Percentiles rank a stretch among this genome's conserved stretches.
Evolutionary conservation across 2,329 filamentous ascomycete genomes (phyloP).

Genomic region (Epichloe bromicola): DNA sequence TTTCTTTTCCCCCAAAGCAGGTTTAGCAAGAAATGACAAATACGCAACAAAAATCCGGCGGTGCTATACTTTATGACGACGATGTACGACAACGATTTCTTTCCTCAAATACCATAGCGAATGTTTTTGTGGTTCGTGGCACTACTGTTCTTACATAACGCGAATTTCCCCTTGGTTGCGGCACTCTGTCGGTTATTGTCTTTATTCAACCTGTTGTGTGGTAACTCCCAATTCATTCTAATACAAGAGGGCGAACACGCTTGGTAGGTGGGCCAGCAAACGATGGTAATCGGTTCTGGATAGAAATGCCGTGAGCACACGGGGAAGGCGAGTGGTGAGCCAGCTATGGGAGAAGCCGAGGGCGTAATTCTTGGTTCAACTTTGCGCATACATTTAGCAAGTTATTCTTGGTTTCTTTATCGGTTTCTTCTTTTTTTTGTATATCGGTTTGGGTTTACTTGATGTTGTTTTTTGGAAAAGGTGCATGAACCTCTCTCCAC

Average conservation of each 20-base stretch:
- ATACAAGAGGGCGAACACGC: conserved; percentile 1
- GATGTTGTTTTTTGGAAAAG: background rate
- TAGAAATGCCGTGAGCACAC: background rate
- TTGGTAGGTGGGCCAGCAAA: background rate
- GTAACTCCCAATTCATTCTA: background rate
- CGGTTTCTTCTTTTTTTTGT: background rate
- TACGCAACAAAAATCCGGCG: background rate
- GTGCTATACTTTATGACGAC: background rate
- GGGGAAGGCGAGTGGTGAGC: background rate
- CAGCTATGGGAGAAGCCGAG: background rate
- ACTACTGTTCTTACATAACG: background rate
- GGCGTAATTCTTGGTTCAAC: background rate
- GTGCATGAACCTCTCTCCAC: background rate
- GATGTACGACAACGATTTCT: conserved; percentile 6
- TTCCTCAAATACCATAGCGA: conserved; percentile 9
- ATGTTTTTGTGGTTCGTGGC: conserved; percentile 2
- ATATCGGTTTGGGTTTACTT: background rate
- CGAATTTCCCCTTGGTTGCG: conserved; percentile 1
- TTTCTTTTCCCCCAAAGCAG: background rate
- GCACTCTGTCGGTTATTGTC: background rate
- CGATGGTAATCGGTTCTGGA: background rate
- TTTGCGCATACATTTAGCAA: background rate
- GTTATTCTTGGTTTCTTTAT: background rate
- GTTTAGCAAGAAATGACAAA: conserved; percentile 10
- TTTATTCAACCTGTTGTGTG: conserved; percentile 2